Conservation (phyloP, 2,329 filamentous ascomycete genomes). For the Sordariomycetes sp. region DNA sequence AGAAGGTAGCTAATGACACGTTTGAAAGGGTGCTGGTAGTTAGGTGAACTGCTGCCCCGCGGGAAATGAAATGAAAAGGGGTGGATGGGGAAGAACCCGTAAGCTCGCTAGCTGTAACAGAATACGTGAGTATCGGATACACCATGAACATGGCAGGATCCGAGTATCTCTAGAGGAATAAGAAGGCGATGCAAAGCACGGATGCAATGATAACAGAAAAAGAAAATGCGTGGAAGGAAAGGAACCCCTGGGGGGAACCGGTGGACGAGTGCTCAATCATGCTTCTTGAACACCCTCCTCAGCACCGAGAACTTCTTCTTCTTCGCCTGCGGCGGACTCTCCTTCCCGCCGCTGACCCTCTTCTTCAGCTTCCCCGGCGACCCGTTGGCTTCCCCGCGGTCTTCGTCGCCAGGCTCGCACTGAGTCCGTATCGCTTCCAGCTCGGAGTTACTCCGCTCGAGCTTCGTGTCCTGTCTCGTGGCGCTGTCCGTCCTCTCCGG, state of each 20-base stretch:
- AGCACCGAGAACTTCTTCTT: conserved; percentile 58
- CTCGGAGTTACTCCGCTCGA: conserved; percentile 45
- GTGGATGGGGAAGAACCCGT: not conserved
- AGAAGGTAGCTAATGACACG: no score
- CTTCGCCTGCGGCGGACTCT: conserved; percentile 11
- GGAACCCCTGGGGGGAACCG: not conserved
- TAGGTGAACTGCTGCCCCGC: not conserved
- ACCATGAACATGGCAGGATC: no score
- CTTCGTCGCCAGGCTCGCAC: not conserved
- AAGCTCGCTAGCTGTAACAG: no score
- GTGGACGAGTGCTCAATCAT: conserved; percentile 19
- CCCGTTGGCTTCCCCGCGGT: not conserved
- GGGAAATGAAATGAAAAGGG: not conserved
- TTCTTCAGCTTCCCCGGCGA: not conserved
- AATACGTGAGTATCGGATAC: no score
- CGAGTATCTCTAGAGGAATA: not conserved
- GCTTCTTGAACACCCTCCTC: conserved; percentile 48
- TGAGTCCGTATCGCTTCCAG: conserved; percentile 26
- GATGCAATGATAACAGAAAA: not conserved
- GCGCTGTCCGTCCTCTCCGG: conserved; percentile 39
- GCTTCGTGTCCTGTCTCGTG: conserved; percentile 45
- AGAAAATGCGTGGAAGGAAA: not conserved
- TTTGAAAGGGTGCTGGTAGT: no score
- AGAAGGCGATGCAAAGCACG: not conserved
- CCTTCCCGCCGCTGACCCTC: conserved; percentile 5